A percentile compares a stretch with the other conserved stretches of the same genome.
These are phyloP conservation scores for Chlamydomonas urium DNA, from an alignment of 139 green algal genomes.

Conservation along the genomic window DNA sequence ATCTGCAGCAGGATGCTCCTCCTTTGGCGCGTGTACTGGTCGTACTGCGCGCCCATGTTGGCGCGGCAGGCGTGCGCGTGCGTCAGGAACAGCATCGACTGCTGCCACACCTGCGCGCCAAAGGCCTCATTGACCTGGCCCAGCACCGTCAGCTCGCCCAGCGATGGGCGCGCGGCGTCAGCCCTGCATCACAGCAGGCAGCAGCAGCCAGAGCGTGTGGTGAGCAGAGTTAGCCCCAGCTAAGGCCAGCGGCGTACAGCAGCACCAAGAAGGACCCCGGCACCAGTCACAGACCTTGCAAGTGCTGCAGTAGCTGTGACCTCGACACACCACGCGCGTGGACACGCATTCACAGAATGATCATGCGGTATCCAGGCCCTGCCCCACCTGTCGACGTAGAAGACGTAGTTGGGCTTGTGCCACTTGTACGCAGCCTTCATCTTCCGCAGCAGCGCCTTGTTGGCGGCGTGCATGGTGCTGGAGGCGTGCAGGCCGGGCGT, in stretches of 20 bases:
- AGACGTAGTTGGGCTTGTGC: constrained; percentile 55
- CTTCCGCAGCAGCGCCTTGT: constrained; percentile 35
- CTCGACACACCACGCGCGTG: no score
- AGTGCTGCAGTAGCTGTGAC: no score
- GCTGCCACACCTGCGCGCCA: constrained; percentile 42
- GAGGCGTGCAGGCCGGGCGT: constrained; percentile 48
- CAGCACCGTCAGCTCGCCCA: constrained; percentile 55
- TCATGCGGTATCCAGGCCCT: no score
- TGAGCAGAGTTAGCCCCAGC: no score
- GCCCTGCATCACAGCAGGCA: no score
- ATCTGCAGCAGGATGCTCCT: constrained; percentile 46
- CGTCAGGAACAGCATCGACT: constrained; percentile 53
- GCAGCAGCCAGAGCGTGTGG: no score
- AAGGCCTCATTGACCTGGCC: constrained; percentile 35
- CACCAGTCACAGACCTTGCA: no score
- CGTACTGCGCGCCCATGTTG: constrained; percentile 28
- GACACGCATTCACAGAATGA: no score
- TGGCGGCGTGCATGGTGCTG: constrained; percentile 20
- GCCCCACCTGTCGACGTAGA: constrained; percentile 52
- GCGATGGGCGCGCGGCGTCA: constrained; percentile 34
- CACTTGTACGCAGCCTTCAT: constrained; percentile 27
- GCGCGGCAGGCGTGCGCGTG: constrained; percentile 44
- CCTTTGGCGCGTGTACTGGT: constrained; percentile 35
- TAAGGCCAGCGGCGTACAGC: no score
- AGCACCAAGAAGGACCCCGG: no score